Percentiles rank a stretch among this genome's conserved stretches.
phyloP scores from a whole-genome alignment of 2,329 filamentous ascomycete genomes.

The Aspergillus tamarii region DNA sequence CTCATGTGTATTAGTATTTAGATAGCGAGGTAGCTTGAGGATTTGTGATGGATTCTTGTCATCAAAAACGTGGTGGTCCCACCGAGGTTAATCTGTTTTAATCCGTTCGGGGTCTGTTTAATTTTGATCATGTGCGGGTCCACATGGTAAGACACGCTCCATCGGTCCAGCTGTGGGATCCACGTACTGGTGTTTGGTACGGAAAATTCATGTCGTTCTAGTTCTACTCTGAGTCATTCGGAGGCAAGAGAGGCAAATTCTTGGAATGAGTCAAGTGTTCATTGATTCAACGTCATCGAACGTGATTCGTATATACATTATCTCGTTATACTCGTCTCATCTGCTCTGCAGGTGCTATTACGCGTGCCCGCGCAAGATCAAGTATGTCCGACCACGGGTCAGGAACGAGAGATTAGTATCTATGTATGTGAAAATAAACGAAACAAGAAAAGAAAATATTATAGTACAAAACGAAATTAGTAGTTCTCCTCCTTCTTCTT shows the following conservation, averaged over 20 bases:
- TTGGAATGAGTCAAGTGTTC: conserved; percentile 1
- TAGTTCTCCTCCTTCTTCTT: conserved; percentile 12
- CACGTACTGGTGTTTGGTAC: neutral
- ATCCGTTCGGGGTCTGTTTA: neutral
- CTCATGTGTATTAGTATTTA: neutral
- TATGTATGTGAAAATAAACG: conserved; percentile 3
- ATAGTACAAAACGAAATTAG: conserved; percentile 10
- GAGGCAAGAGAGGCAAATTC: neutral
- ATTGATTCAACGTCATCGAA: conserved; percentile 3
- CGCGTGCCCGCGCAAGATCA: conserved; percentile 15
- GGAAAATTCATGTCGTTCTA: neutral
- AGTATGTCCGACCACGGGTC: neutral
- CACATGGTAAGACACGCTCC: neutral
- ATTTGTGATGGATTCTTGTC: conserved; percentile 1
- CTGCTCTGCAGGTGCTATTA: conserved; percentile 12
- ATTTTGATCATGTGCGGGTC: neutral
- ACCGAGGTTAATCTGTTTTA: neutral
- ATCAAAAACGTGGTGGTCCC: conserved; percentile 3
- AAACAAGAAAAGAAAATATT: conserved; percentile 2
- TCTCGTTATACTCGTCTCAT: conserved; percentile 5
- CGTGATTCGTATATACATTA: conserved; percentile 9
- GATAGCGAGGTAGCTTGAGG: neutral
- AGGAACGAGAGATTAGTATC: conserved; percentile 5
- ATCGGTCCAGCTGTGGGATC: neutral
- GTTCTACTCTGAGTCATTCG: neutral